Percentiles rank a stretch among this genome's conserved stretches.
phyloP scores from a whole-genome alignment of 257 asterid species.

The Salvia rosmarinus region DNA sequence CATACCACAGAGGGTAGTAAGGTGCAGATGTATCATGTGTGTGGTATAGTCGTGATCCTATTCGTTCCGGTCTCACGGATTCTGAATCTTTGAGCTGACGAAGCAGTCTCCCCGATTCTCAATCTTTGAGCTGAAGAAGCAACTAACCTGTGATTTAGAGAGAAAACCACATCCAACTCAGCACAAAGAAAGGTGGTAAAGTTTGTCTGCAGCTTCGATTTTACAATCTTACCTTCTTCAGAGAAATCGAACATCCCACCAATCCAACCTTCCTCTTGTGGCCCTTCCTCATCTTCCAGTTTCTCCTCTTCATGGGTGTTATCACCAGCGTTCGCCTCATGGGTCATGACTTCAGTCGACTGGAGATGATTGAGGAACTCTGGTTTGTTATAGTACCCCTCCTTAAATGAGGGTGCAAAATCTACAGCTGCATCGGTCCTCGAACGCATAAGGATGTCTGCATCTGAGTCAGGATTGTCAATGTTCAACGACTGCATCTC shows the following conservation, averaged over 20 bases:
- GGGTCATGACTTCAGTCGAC: constrained; percentile 34
- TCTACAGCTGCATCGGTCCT: constrained; percentile 37
- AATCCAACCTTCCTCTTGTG: constrained; percentile 61
- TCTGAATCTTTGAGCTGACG: constrained; percentile 9
- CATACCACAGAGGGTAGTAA: constrained; percentile 29
- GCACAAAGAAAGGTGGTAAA: neutral
- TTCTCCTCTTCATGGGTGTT: constrained; percentile 47
- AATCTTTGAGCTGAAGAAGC: constrained; percentile 14
- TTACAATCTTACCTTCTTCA: constrained; percentile 49
- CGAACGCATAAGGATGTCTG: constrained; percentile 29
- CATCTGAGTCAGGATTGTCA: constrained; percentile 35
- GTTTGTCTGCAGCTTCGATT: constrained; percentile 5
- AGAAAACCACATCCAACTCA: neutral
- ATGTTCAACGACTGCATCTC: constrained; percentile 34
- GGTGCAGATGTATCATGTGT: constrained; percentile 18
- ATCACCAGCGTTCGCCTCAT: constrained; percentile 35
- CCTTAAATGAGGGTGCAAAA: constrained; percentile 50
- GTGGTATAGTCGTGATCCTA: constrained; percentile 14
- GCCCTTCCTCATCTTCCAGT: constrained; percentile 47
- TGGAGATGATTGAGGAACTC: constrained; percentile 32
- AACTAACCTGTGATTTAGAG: constrained; percentile 41
- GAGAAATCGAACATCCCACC: constrained; percentile 73
- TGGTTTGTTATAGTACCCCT: constrained; percentile 51
- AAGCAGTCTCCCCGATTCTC: constrained; percentile 9
- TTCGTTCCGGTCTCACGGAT: constrained; percentile 15